Conservation (phyloP, 208 protist genomes). For the Tritrichomonas musculus region DNA sequence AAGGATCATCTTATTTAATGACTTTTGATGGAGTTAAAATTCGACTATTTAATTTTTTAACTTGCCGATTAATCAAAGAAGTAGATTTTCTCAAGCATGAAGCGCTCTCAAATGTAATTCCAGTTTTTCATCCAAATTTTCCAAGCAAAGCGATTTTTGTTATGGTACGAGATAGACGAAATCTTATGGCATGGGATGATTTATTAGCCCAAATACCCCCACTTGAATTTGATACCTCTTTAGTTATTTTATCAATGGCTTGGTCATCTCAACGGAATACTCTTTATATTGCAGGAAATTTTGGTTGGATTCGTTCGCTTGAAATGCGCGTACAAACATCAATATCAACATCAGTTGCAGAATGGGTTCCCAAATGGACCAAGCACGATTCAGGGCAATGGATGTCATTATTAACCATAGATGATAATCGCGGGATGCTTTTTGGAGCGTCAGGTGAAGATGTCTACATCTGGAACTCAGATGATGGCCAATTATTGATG, state of each 20-base stretch:
- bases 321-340: not conserved
- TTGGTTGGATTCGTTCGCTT: constrained; percentile 1
- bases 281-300: not conserved
- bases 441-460: not conserved
- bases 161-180: not conserved
- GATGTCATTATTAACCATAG: not conserved
- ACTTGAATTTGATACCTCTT: not conserved
- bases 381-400: not conserved
- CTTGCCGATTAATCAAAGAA: not conserved
- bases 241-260: not conserved
- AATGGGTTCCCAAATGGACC: not conserved
- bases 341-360: not conserved
- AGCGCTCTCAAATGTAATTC: not conserved
- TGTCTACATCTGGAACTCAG: not conserved
- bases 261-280: not conserved
- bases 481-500: not conserved
- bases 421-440: not conserved
- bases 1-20: not conserved
- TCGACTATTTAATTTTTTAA: constrained; percentile 8
- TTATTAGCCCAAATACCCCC: not conserved
- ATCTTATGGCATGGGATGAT: not conserved
- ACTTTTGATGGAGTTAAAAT: constrained; percentile 26
- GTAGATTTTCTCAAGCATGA: not conserved
- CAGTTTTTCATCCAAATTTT: not conserved
- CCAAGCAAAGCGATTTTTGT: not conserved